Base-by-base conservation (phyloP, 2,329 filamentous ascomycete genomes). In the Cytospora schulzeri region DNA sequence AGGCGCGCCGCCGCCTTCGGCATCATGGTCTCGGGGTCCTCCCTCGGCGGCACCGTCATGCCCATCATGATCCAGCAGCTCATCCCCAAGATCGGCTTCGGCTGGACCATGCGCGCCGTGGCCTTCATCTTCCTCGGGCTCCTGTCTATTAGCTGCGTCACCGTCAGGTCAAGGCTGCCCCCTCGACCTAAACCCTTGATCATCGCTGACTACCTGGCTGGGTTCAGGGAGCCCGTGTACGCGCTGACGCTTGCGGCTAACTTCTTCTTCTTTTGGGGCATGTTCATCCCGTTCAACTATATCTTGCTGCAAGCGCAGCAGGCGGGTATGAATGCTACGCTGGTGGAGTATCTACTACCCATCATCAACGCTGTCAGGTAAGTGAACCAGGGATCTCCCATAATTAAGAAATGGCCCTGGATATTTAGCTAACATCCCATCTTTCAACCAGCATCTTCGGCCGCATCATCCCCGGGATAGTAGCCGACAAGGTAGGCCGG, bases 281-380 rank as follows among this genome's bases (percentile, higher is more conserved):
- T 84, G 79, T 84, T 84, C 69, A 67, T 85, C 61, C 83, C 83
- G 3, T 83, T 84, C 73, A 83, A 80, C 71, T 85, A 83, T 70
- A 77, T 83, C 66, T 72, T 82, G 33, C 73, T 84, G 24, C 81
- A 83, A 71, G 82, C 82, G 6, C 66, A 77, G 68, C 69, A 75
- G 4, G 75, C 78, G 3, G 81, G 81, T 53, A 78, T 83, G 71
- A 73, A 75, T 17, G 59, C 75, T 19, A 69, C 68, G 2, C 70
- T 84, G 59, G 71, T 80, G 8, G 76, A 78, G 1, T 85, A 85
- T 69, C 71, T 84, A 24, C 68, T 85, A 4, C 77, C 83, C 7
- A 87, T 90, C 68, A 85, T 90, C 72, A 85, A 84, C 69, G 81
- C 81, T 50, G 77, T 80, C 57, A 80, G 78, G 79, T 80, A 72